Evolutionary conservation across 176 grass and related monocot genomes (phyloP), one percentile per base, ranked within the genome.

Genomic region (Avena atlantica): DNA sequence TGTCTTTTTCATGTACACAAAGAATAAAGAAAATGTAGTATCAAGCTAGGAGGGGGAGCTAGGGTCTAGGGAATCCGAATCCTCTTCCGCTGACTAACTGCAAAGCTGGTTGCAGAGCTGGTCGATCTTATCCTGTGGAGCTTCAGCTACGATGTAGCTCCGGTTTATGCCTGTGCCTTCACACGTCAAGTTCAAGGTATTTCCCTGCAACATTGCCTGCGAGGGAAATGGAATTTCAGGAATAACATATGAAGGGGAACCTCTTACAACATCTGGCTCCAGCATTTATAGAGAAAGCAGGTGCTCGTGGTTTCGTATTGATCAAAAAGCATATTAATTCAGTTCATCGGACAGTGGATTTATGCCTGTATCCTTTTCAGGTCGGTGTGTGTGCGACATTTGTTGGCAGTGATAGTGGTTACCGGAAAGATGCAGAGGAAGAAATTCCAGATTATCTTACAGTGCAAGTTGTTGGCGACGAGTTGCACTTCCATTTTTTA

Each of bases 61-160:
- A 29, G 1, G 27, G 37, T 5, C 37, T 36, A 74, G 78, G 50
- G 59, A 76, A 81, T 71, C 57, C 19, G 20, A 67, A 78, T 67
- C 59, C 64, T 67, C 25, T 67, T 79, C 50, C 65, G 50, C 89
- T 81, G 88, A 53, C 53, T 81, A 90, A 53, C 53, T 81, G 80
- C 95, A 98, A 36, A 95, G 88, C 67, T 93, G 86, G 62, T 65
- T 74, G 86, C 95, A 98, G 21, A 98, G 70, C 19, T 92, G 81
- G 24, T 65, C 60, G 72, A 92, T 92, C 52, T 80, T 90, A 49
- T 76, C 74, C 58, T 83, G 24, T 1, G 87, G 68, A 0, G 87
- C 66, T 62, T 89, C 84, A 14, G 89, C 78, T 15, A 93, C 78
- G 58, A 69, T 45, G 82, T 92, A 95, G 65, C 82, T 98, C 5